phyloP scores from a whole-genome alignment of 2,329 filamentous ascomycete genomes.

The Atkinsonella texensis region DNA sequence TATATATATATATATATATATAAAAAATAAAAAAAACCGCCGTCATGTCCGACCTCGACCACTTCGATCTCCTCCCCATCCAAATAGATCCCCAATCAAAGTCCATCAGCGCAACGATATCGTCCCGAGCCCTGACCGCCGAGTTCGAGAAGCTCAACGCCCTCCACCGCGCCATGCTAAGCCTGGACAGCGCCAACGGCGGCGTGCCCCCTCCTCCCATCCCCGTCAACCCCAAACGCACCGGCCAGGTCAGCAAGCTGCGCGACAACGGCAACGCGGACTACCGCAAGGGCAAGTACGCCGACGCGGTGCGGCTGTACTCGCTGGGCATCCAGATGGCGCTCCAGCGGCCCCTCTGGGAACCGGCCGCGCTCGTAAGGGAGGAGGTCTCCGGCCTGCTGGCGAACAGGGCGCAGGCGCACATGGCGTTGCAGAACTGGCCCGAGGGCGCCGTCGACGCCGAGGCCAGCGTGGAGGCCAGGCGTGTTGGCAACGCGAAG shows the following conservation, averaged over 20 bases:
- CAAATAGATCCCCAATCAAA: conserved; percentile 74
- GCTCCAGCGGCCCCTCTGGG: conserved; percentile 69
- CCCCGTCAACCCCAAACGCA: conserved; percentile 86
- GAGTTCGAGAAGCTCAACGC: conserved; percentile 66
- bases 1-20: too few relatives aligned
- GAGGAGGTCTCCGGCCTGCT: conserved; percentile 75
- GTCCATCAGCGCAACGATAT: conserved; percentile 42
- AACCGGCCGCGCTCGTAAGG: conserved; percentile 68
- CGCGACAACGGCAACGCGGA: conserved; percentile 76
- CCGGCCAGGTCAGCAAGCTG: conserved; percentile 77
- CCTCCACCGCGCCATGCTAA: conserved; percentile 64
- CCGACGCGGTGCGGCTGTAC: conserved; percentile 72
- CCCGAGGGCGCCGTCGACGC: conserved; percentile 79
- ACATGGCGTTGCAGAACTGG: conserved; percentile 76
- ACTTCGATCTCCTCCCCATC: conserved; percentile 74
- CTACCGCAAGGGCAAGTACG: conserved; percentile 65
- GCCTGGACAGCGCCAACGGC: conserved; percentile 39
- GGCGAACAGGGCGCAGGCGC: conserved; percentile 79
- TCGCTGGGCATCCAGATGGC: conserved; percentile 86
- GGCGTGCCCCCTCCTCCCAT: conserved; percentile 72
- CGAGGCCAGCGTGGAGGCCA: conserved; percentile 77
- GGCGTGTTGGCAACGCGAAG: conserved; percentile 79
- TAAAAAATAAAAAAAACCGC: too few relatives aligned
- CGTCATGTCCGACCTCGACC: conserved; percentile 47
- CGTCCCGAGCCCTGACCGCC: conserved; percentile 39